Evolutionary conservation across 495 filamentous ascomycete species (phyloP).

Genomic region (Cairneyella variabilis): DNA sequence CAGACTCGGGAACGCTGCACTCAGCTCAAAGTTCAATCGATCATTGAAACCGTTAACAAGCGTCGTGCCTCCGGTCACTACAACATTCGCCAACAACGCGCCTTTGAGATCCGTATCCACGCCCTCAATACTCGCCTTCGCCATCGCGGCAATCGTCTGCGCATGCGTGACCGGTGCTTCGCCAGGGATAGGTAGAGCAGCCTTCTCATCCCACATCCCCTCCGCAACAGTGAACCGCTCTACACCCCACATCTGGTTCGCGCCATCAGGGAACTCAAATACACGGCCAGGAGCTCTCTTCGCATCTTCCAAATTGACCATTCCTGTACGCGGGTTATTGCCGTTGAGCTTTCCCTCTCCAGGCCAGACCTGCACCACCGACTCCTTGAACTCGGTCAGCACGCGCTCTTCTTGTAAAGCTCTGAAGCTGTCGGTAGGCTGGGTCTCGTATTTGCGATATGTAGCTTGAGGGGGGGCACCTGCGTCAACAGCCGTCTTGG

Average conservation of each 20-base stretch:
- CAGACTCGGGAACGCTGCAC: slow-evolving; percentile 70
- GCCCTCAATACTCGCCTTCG: slow-evolving; percentile 68
- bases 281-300: slow-evolving; percentile 65
- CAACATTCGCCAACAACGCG: slow-evolving; percentile 78
- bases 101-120: slow-evolving; percentile 90
- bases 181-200: slow-evolving; percentile 43
- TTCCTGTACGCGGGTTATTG: slow-evolving; percentile 47
- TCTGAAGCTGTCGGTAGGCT: slow-evolving; percentile 70
- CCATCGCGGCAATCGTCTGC: slow-evolving; percentile 74
- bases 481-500: slow-evolving; percentile 86
- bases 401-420: slow-evolving; percentile 87
- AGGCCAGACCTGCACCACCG: slow-evolving; percentile 89
- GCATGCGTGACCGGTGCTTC: slow-evolving; percentile 45
- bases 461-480: slow-evolving; percentile 71
- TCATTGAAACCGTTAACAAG: slow-evolving; percentile 88
- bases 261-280: slow-evolving; percentile 95
- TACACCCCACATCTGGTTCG: slow-evolving; percentile 86
- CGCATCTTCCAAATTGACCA: slow-evolving; percentile 66
- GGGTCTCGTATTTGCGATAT: slow-evolving; percentile 60
- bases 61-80: slow-evolving; percentile 83
- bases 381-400: slow-evolving; percentile 94
- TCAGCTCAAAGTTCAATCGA: slow-evolving; percentile 78
- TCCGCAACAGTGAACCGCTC: slow-evolving; percentile 84
- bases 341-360: slow-evolving; percentile 63
- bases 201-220: slow-evolving; percentile 81